Percentiles rank a stretch among this genome's conserved stretches.
phyloP scores from a whole-genome alignment of 345 rosid genomes.

The Nephelium lappaceum region DNA sequence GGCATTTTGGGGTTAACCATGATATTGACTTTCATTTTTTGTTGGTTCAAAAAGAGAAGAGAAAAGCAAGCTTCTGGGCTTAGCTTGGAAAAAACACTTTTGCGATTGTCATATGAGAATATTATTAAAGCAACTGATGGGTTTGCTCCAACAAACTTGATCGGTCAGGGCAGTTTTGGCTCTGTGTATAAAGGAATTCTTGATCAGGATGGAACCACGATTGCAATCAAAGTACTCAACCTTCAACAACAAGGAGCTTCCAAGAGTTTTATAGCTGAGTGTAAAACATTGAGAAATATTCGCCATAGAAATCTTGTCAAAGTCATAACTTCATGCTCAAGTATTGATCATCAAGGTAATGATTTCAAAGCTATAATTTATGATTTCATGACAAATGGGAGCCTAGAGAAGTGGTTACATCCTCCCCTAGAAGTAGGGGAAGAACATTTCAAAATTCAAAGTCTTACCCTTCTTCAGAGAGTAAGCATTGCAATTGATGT shows the following conservation, averaged over 20 bases:
- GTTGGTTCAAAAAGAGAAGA: no score
- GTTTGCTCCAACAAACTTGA: slow-evolving; percentile 9
- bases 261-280: slow-evolving; percentile 29
- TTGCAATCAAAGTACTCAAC: slow-evolving; percentile 5
- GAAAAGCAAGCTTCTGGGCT: not conserved
- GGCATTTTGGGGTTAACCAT: no score
- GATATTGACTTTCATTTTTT: no score
- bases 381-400: slow-evolving; percentile 25
- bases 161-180: not conserved
- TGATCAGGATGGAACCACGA: not conserved
- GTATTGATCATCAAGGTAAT: slow-evolving; percentile 14
- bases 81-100: not conserved
- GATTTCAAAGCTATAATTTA: slow-evolving; percentile 26
- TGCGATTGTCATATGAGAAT: not conserved
- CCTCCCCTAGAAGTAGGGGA: not conserved
- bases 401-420: not conserved
- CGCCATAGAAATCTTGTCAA: slow-evolving; percentile 4
- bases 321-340: slow-evolving; percentile 13
- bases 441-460: not conserved
- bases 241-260: slow-evolving; percentile 3
- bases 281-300: slow-evolving; percentile 8
- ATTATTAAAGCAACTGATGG: slow-evolving; percentile 17
- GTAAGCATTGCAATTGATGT: slow-evolving; percentile 16
- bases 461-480: slow-evolving; percentile 4
- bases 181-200: not conserved